Base-by-base conservation (phyloP, 1,284 basidiomycete species). In the Naganishia cerealis region DNA sequence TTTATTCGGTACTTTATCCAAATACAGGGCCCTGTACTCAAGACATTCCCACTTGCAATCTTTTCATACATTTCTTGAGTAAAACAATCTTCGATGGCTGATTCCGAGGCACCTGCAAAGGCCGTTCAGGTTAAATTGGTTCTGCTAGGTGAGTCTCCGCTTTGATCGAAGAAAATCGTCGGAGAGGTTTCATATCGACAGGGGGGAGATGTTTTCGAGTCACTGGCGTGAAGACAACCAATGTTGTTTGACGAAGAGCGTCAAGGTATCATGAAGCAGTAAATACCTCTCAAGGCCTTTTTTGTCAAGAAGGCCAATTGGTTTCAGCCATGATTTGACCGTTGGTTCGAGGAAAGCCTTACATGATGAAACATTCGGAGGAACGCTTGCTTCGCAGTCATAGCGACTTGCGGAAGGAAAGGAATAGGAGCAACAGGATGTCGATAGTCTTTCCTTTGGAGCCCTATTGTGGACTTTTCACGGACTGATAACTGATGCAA, bases 111-210 rank as follows among this genome's bases (percentile, higher is more conserved):
- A 50, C 63, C 67, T 21, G 89, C 93, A 81, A 91, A 90, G 81
- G 91, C 91, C 73, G 87, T 92, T 48, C 91, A 93, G 82, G 91
- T 94, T 73, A 94, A 93, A 81, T 86, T 94, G 63, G 91, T 93
- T 71, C 84, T 93, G 21, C 85, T 93, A 72, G 91, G 90, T 90
- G 75, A 77, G 86, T 80, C 33, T 50, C 10, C 40, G 21, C 24
- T 6, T 6, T 59, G 36, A 59, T 38, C 18, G 15, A 12, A 16
- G 42, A 26, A 42, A 29, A 21, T 59, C 26, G 55, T 50, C 42
- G 39, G 29, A 38, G n/a, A 24, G n/a, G 54, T 26, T 40, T 36
- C 54, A 36, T 12, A 29, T 3, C 26, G 26, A 16, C n/a, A 7
- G n/a, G 33, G 29, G 33, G 18, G 9, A 12, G 9, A 29, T 40